Conservation (phyloP, 176 grass and related monocot species). For the Stipa capillata region DNA sequence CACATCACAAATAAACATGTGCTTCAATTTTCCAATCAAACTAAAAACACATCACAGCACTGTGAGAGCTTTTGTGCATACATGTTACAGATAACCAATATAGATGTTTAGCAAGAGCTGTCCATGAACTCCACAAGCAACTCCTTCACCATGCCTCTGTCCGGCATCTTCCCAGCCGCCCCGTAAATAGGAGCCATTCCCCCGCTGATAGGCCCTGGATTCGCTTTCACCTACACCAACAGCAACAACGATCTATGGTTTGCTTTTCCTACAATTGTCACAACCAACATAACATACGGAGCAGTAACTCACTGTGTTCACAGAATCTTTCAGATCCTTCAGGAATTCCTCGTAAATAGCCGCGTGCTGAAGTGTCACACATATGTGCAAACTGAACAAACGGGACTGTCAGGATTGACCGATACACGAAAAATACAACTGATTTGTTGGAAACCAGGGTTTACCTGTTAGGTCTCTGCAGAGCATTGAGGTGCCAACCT, state of each 20-base stretch:
- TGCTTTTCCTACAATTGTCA: background rate
- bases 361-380: slow-evolving; percentile 84
- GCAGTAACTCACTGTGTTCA: slow-evolving; percentile 54
- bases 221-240: slow-evolving; percentile 64
- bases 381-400: slow-evolving; percentile 77
- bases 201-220: slow-evolving; percentile 75
- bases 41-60: background rate
- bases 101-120: slow-evolving; percentile 52
- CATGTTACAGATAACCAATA: background rate
- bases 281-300: background rate
- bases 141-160: slow-evolving; percentile 85
- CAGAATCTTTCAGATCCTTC: slow-evolving; percentile 60
- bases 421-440: background rate
- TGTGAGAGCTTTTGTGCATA: background rate
- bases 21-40: background rate
- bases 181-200: slow-evolving; percentile 86
- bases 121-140: slow-evolving; percentile 97
- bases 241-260: background rate
- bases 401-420: background rate
- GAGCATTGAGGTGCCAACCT: slow-evolving; percentile 90
- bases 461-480: slow-evolving; percentile 71
- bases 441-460: background rate
- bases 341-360: slow-evolving; percentile 49
- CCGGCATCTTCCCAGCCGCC: slow-evolving; percentile 93
- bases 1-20: too few species aligned